These are phyloP conservation scores for Starmerella floris DNA, from an alignment of 805 yeast species.

Conservation along the genomic window DNA sequence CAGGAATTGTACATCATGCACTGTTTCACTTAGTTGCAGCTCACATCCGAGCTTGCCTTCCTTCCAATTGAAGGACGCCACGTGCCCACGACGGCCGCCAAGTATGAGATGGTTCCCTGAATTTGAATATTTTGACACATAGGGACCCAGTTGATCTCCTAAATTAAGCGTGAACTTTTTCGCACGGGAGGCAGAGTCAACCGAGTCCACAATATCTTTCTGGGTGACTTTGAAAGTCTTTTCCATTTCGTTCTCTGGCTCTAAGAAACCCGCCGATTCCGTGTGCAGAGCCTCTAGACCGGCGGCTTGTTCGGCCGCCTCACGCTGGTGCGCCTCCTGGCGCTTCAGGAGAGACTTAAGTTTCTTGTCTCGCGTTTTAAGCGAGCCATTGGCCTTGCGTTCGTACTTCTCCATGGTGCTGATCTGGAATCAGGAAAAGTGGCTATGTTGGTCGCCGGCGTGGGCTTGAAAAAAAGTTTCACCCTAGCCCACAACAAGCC, in stretches of 20 bases:
- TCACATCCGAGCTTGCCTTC: constrained; percentile 72
- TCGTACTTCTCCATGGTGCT: constrained; percentile 19
- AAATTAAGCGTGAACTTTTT: constrained; percentile 63
- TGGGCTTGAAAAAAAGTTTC: no score
- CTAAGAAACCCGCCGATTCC: constrained; percentile 76
- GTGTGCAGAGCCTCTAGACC: constrained; percentile 73
- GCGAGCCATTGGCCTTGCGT: constrained; percentile 40
- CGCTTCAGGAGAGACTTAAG: constrained; percentile 34
- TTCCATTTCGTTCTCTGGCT: constrained; percentile 89
- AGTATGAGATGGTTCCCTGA: constrained; percentile 76
- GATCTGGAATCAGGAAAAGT: no score
- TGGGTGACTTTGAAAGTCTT: constrained; percentile 77
- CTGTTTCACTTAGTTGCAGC: constrained; percentile 73
- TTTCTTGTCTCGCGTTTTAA: constrained; percentile 39
- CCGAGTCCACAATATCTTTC: constrained; percentile 58
- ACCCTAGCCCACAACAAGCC: no score
- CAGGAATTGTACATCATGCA: constrained; percentile 75
- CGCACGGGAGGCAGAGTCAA: constrained; percentile 60
- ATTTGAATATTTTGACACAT: constrained; percentile 60
- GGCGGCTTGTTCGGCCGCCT: constrained; percentile 72
- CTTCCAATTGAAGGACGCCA: constrained; percentile 94
- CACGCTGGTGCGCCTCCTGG: constrained; percentile 57
- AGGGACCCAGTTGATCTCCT: constrained; percentile 68
- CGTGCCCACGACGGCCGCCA: constrained; percentile 87
- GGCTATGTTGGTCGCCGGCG: no score